Evolutionary conservation across 805 yeast species (phyloP).

Genomic region (Metschnikowia peoriensis): DNA sequence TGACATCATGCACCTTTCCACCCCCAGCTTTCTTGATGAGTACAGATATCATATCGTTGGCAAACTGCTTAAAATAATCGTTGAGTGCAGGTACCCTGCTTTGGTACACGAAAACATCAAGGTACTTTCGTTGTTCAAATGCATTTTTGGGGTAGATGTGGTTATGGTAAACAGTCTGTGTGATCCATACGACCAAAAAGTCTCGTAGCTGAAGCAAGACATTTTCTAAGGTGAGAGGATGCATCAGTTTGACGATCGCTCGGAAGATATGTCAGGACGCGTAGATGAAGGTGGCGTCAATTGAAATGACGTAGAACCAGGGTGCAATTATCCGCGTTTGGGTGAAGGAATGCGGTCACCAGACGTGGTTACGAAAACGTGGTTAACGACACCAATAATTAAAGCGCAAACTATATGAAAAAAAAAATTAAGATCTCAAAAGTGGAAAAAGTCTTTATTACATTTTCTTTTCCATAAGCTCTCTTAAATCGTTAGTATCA

Average conservation of each 20-base stretch:
- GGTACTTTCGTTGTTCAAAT: conserved; percentile 42
- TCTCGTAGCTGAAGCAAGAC: conserved; percentile 42
- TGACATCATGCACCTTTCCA: conserved; percentile 30
- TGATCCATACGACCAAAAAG: conserved; percentile 49
- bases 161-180: conserved; percentile 53
- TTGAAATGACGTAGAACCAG: too few species aligned
- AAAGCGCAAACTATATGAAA: neutral
- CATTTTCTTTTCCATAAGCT: neutral
- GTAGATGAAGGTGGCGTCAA: too few species aligned
- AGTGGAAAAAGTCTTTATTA: neutral
- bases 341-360: neutral
- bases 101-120: conserved; percentile 41
- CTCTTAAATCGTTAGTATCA: neutral
- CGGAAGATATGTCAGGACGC: too few species aligned
- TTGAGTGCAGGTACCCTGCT: conserved; percentile 48
- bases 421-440: neutral
- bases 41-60: conserved; percentile 25
- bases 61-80: conserved; percentile 41
- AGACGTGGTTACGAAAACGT: neutral
- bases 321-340: neutral
- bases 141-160: conserved; percentile 52
- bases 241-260: neutral
- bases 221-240: conserved; percentile 24
- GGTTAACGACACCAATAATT: too few species aligned
- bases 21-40: conserved; percentile 21